phyloP scores from a whole-genome alignment of 2,329 filamentous ascomycete species.

The Trichophyton verrucosum region DNA sequence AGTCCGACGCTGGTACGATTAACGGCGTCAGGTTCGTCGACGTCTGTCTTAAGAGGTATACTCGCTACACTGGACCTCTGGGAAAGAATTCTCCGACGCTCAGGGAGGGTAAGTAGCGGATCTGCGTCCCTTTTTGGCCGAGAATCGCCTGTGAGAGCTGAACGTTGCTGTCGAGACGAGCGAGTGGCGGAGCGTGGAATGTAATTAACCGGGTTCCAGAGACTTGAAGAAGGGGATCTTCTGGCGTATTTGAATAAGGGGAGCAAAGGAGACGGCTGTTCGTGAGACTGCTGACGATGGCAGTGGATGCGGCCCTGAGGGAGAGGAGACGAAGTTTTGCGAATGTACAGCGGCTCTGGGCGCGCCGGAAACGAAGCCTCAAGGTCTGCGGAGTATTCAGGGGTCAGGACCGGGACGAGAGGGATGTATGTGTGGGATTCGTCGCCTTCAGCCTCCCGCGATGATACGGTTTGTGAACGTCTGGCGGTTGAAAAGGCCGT shows the following conservation, averaged over 20 bases:
- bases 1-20: slow-evolving; percentile 42
- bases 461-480: slow-evolving; percentile 22
- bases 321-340: neutral
- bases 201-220: slow-evolving; percentile 52
- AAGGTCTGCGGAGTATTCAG: slow-evolving; percentile 6
- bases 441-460: slow-evolving; percentile 28
- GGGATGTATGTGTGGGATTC: slow-evolving; percentile 15
- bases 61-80: slow-evolving; percentile 37
- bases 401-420: slow-evolving; percentile 10
- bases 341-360: slow-evolving; percentile 6
- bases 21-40: slow-evolving; percentile 32
- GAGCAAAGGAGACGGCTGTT: neutral
- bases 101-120: slow-evolving; percentile 45
- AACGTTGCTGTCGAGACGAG: slow-evolving; percentile 24
- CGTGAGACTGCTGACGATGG: slow-evolving; percentile 2
- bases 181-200: slow-evolving; percentile 42
- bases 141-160: slow-evolving; percentile 20
- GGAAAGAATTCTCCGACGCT: slow-evolving; percentile 41
- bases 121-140: slow-evolving; percentile 32
- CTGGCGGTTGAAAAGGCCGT: slow-evolving; percentile 19
- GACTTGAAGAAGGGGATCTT: slow-evolving; percentile 37
- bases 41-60: slow-evolving; percentile 38
- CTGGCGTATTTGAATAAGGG: slow-evolving; percentile 4
- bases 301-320: neutral
- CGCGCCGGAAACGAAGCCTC: slow-evolving; percentile 9